Evolutionary conservation across 371 early-diverging fungal genomes (phyloP), one percentile per base, ranked within the genome.

Genomic region (Hamiltosporidium magnivora): DNA sequence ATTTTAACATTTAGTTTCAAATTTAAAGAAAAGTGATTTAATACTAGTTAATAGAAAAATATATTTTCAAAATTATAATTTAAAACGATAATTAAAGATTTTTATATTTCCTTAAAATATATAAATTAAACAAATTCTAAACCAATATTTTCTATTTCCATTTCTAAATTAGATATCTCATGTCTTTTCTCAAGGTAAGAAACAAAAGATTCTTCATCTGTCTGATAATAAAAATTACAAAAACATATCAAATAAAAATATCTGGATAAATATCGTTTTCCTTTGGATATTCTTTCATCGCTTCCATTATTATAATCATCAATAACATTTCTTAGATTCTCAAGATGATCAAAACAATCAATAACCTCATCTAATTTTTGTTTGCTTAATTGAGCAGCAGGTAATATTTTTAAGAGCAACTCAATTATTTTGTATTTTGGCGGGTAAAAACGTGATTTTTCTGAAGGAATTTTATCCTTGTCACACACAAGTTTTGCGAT

Each of bases 321-420:
- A n/a, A 87, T 84, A 2, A 86, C 86, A 38, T 74, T 80, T 42
- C 87, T 77, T 63, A 88, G 67, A 66, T 88, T 88, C 73, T 88
- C 88, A 81, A 88, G 85, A 77, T 87, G 88, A 52, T 85, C 84
- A 68, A 86, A 87, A 56, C 81, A 75, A 73, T 87, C 85, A 72
- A 88, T 85, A 11, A 86, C 86, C 43, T 74, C 72, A 64, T 88
- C 89, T n/a, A 87, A 84, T 14, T 87, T 62, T 39, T 80, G 79
- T 71, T 88, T 88, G 14, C 87, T 85, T 36, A 86, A 70, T 67
- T 86, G 84, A 14, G 87, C 88, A 66, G 81, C 80, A 1, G 82
- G 80, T 9, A 88, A 77, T 0, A 87, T 86, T 42, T 85, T 82
- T 40, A 88, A 72, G 36, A 88, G 80, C 59, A 85, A 86, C 9